Conservation (phyloP, 805 yeast genomes). For the Scheffersomyces stipitis region DNA sequence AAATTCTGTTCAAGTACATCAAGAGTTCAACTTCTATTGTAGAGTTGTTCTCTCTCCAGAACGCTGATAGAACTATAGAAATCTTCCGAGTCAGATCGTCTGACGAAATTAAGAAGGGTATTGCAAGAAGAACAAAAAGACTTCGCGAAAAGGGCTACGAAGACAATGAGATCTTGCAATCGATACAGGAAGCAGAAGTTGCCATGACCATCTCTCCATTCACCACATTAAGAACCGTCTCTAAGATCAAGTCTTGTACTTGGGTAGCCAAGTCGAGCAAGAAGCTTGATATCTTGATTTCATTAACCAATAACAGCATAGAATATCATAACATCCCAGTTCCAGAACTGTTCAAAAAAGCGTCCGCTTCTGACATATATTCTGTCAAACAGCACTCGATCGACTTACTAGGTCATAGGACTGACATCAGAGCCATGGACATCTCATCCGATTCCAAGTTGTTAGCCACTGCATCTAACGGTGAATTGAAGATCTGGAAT, state of each 20-base stretch:
- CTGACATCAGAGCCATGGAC: conserved; percentile 82
- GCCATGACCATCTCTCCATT: conserved; percentile 67
- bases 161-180: conserved; percentile 53
- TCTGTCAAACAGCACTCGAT: conserved; percentile 55
- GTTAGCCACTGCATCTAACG: conserved; percentile 88
- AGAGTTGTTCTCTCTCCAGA: conserved; percentile 67
- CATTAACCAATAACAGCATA: conserved; percentile 71
- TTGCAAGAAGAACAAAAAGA: conserved; percentile 74
- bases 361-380: conserved; percentile 39
- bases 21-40: conserved; percentile 29
- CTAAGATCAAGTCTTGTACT: conserved; percentile 63
- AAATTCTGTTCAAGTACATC: conserved; percentile 48
- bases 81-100: conserved; percentile 71
- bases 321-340: conserved; percentile 62
- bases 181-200: conserved; percentile 46
- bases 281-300: conserved; percentile 57
- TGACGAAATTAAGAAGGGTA: conserved; percentile 77
- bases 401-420: conserved; percentile 83
- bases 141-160: conserved; percentile 66
- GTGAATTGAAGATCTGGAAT: conserved; percentile 88
- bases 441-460: conserved; percentile 78
- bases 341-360: conserved; percentile 58
- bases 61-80: conserved; percentile 79
- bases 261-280: conserved; percentile 57
- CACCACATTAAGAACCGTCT: conserved; percentile 60